A percentile compares a stretch with the other conserved stretches of the same genome.
Evolutionary conservation across 202 grass and related monocot species (phyloP).

Genomic region (Carex arenaria): DNA sequence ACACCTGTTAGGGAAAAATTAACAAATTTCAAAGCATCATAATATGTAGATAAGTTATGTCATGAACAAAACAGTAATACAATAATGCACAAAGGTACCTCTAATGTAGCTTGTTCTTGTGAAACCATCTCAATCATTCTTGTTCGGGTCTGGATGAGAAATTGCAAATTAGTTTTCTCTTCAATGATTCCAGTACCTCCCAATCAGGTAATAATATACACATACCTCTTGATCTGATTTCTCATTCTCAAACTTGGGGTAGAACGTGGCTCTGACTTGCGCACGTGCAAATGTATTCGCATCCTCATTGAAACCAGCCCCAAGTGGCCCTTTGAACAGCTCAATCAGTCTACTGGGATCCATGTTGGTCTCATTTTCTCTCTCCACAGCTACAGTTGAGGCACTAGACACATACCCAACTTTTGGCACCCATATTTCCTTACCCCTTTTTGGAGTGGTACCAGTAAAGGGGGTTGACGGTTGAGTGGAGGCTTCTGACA

Average conservation of each 20-base stretch:
- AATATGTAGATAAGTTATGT: neutral
- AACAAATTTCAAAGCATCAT: neutral
- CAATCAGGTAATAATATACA: neutral
- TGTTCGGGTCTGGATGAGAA: slow-evolving; percentile 46
- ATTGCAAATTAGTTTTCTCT: slow-evolving; percentile 11
- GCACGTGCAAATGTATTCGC: slow-evolving; percentile 55
- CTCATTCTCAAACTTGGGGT: slow-evolving; percentile 98
- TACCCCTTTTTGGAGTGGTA: neutral
- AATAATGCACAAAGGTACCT: too few species aligned
- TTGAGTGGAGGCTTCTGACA: slow-evolving; percentile 29
- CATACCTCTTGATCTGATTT: slow-evolving; percentile 89
- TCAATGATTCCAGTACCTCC: neutral
- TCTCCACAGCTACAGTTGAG: neutral
- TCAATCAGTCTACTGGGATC: slow-evolving; percentile 27
- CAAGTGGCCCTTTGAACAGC: slow-evolving; percentile 49
- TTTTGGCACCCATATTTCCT: slow-evolving; percentile 48
- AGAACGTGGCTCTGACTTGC: slow-evolving; percentile 86
- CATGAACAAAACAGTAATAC: neutral
- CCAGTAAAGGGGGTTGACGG: neutral
- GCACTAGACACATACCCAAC: slow-evolving; percentile 27
- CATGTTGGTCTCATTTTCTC: neutral
- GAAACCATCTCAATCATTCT: slow-evolving; percentile 26
- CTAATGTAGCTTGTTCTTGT: too few species aligned
- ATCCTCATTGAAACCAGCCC: slow-evolving; percentile 49
- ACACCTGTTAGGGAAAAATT: slow-evolving; percentile 44